A percentile compares a stretch with the other conserved stretches of the same genome.
These are phyloP conservation scores for Kokia cookei DNA, from an alignment of 441 rosid genomes.

Conservation along the genomic window DNA sequence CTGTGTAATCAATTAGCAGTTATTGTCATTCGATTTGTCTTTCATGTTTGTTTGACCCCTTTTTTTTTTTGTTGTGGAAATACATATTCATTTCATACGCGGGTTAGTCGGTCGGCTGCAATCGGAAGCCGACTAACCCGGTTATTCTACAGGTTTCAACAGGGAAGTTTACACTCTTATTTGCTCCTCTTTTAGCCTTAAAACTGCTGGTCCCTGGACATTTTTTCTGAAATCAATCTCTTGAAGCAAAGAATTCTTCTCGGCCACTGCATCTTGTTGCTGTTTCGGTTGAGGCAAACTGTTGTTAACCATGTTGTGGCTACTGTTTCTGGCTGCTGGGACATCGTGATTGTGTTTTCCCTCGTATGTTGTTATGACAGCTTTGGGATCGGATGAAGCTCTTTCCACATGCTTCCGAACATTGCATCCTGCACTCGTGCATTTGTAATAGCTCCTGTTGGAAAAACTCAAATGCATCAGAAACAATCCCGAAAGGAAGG, in stretches of 20 bases:
- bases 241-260: constrained; percentile 40
- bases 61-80: not conserved
- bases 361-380: constrained; percentile 69
- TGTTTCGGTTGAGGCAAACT: constrained; percentile 22
- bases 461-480: constrained; percentile 11
- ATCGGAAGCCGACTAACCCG: not conserved
- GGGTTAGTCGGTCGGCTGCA: constrained; percentile 3
- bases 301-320: constrained; percentile 24
- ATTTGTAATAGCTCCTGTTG: constrained; percentile 66
- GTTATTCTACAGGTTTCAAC: not conserved
- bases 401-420: constrained; percentile 72
- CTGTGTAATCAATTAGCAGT: constrained; percentile 4
- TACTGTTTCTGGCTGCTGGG: constrained; percentile 48
- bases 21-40: not conserved
- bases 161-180: constrained; percentile 22
- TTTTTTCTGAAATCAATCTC: constrained; percentile 45
- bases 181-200: constrained; percentile 64
- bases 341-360: constrained; percentile 63
- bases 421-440: constrained; percentile 51
- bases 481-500: not conserved
- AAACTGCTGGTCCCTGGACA: constrained; percentile 47
- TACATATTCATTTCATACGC: not conserved
- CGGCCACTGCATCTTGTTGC: constrained; percentile 24
- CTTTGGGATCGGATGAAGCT: constrained; percentile 55
- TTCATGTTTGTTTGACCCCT: not conserved